Evolutionary conservation across 75 land plant genomes (phyloP).

Genomic region (Pinus taeda): DNA sequence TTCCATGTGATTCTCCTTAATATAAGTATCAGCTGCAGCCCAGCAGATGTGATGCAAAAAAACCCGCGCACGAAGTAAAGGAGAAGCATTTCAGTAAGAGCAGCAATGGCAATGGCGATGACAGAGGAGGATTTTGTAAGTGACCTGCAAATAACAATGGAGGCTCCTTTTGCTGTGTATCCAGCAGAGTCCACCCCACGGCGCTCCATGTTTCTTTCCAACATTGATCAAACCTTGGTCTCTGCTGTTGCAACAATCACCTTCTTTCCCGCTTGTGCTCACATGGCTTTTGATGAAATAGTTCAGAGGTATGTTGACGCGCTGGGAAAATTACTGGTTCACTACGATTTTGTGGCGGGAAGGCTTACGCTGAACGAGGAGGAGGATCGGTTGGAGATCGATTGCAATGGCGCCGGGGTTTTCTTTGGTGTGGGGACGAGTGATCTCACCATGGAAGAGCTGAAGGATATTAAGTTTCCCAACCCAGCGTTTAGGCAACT

Average conservation of each 20-base stretch:
- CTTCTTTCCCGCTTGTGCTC: conserved; percentile 25
- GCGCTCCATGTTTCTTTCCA: conserved; percentile 24
- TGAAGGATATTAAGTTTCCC: conserved; percentile 33
- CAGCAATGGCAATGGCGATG: background rate
- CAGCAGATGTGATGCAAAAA: too few species aligned
- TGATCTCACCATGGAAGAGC: conserved; percentile 14
- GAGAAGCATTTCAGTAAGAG: too few species aligned
- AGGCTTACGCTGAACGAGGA: conserved; percentile 22
- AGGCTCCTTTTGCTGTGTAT: conserved; percentile 1
- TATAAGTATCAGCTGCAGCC: too few species aligned
- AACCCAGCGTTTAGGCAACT: conserved; percentile 18
- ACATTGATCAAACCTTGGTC: conserved; percentile 33
- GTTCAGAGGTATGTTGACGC: conserved; percentile 11
- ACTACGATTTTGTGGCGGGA: conserved; percentile 41
- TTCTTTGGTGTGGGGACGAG: conserved; percentile 20
- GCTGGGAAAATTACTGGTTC: conserved; percentile 12
- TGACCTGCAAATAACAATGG: background rate
- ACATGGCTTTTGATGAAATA: conserved; percentile 8
- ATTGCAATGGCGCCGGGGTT: conserved; percentile 39
- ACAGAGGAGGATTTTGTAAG: background rate
- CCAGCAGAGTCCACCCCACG: background rate
- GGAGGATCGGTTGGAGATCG: conserved; percentile 30
- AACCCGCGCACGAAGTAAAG: too few species aligned
- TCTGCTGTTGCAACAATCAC: conserved; percentile 28
- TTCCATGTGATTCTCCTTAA: too few species aligned